Evolutionary conservation across 2,329 filamentous ascomycete species (phyloP), one percentile per base, ranked within the genome.

Genomic region (Phaeosphaeriaceae sp.): DNA sequence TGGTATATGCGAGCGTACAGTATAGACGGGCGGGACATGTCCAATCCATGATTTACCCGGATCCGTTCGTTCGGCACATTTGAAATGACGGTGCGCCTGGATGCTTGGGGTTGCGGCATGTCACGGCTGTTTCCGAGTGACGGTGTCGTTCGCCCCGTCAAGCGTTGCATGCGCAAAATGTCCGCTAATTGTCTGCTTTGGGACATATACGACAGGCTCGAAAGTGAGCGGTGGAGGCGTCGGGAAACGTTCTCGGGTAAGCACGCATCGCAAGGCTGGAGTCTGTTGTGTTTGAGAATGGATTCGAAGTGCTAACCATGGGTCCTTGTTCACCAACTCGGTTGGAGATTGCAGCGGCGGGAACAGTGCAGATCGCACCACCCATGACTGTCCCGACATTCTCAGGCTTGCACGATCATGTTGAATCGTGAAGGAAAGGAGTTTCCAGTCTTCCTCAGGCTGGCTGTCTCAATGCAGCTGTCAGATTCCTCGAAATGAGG

Each of bases 21-120:
- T 31, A 31, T 31, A 31, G 25, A 31, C 25, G 25, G 25, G 25
- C 31, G 11, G 31, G 31, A 36, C 31, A 36, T 36, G 6, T 36
- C 11, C 31, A 13, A 36, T 20, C 41, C 41, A 44, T 20, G n/a
- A 53, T 53, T 53, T 53, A 53, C 25, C 50, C 50, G 50, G 50
- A 27, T 41, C 22, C 24, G 22, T 31, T 27, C 49, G 36, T 11
- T 53, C 41, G 41, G 50, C 22, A 33, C 10, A 20, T 51, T 7
- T 21, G 48, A 51, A 44, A 51, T 51, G 33, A 41, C 49, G 49
- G 49, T 20, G 11, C 49, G 49, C 49, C 48, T 50, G 41, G 41
- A 19, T 19, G n/a, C 20, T 19, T 44, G 41, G n/a, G 41, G n/a
- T 4, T 19, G 41, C 17, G 17, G 17, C 41, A 21, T 44, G 20